Conservation (phyloP, 148 eudicot species). For the Fagopyrum homotropicum region DNA sequence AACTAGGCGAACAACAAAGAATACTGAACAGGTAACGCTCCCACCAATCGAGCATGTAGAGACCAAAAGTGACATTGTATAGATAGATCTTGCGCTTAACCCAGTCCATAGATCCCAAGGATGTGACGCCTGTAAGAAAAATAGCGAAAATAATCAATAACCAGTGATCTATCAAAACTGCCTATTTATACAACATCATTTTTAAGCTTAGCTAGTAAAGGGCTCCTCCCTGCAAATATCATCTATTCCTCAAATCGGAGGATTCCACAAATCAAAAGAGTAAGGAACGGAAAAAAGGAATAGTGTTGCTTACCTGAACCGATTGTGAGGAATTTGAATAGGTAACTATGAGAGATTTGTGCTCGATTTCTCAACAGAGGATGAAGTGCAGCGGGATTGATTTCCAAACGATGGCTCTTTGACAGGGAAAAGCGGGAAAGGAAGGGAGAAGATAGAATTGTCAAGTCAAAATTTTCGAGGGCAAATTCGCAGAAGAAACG, state of each 20-base stretch:
- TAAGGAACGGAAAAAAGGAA: background rate
- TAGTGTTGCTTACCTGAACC: constrained; percentile 4
- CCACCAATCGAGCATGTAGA: constrained; percentile 18
- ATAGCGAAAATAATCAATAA: background rate
- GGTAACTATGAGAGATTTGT: background rate
- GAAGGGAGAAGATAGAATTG: background rate
- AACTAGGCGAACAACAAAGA: background rate
- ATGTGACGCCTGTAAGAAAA: constrained; percentile 4
- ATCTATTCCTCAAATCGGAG: background rate
- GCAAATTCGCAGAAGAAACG: background rate
- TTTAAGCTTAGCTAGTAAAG: too few relatives aligned
- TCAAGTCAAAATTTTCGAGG: background rate
- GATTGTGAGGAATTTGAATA: background rate
- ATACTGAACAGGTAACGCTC: constrained; percentile 18
- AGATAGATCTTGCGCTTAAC: constrained; percentile 15
- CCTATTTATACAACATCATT: too few relatives aligned
- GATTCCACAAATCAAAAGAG: background rate
- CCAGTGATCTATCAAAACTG: background rate
- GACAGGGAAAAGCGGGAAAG: constrained; percentile 1
- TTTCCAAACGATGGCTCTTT: background rate
- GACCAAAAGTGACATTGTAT: constrained; percentile 18
- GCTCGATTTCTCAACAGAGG: background rate
- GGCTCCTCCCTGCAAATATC: background rate
- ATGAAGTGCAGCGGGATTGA: background rate
- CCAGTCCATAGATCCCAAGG: constrained; percentile 6